Conservation (phyloP, 441 rosid genomes). For the Capsella rubella region DNA sequence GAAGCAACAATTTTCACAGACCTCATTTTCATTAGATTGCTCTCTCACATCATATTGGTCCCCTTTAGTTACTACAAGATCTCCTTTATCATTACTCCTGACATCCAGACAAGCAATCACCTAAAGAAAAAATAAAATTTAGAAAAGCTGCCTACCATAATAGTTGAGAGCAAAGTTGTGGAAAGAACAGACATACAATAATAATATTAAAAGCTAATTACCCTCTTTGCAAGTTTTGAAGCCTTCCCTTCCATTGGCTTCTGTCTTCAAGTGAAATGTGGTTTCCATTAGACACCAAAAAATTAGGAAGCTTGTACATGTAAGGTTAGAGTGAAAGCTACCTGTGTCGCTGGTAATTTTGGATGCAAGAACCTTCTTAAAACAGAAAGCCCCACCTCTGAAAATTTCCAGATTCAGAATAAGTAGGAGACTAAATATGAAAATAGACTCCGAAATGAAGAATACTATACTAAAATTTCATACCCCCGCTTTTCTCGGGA, state of each 20-base stretch:
- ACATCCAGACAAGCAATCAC: slow-evolving; percentile 99
- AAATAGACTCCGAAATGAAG: slow-evolving; percentile 14
- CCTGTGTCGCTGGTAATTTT: slow-evolving; percentile 58
- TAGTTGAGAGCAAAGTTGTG: slow-evolving; percentile 4
- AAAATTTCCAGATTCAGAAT: slow-evolving; percentile 41
- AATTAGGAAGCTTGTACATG: slow-evolving; percentile 26
- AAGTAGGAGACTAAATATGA: slow-evolving; percentile 17
- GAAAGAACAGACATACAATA: slow-evolving; percentile 19
- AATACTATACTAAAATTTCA: slow-evolving; percentile 31
- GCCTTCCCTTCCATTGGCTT: slow-evolving; percentile 79
- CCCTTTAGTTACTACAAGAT: slow-evolving; percentile 98
- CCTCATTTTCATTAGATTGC: slow-evolving; percentile 86
- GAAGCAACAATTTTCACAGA: slow-evolving; percentile 41
- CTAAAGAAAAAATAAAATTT: slow-evolving; percentile 49
- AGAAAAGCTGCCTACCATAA: slow-evolving; percentile 9
- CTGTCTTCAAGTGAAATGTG: slow-evolving; percentile 72
- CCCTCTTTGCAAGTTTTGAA: slow-evolving; percentile 93
- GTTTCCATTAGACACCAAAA: slow-evolving; percentile 51
- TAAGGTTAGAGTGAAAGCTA: slow-evolving; percentile 47
- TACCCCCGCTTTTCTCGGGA: slow-evolving; percentile 99
- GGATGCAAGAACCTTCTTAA: slow-evolving; percentile 84
- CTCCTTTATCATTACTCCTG: slow-evolving; percentile 91
- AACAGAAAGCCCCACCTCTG: slow-evolving; percentile 97
- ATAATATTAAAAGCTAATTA: slow-evolving; percentile 49
- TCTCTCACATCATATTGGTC: slow-evolving; percentile 96